Evolutionary conservation across 192 early-diverging fungal species (phyloP).

Genomic region (Paraglomus occultum): DNA sequence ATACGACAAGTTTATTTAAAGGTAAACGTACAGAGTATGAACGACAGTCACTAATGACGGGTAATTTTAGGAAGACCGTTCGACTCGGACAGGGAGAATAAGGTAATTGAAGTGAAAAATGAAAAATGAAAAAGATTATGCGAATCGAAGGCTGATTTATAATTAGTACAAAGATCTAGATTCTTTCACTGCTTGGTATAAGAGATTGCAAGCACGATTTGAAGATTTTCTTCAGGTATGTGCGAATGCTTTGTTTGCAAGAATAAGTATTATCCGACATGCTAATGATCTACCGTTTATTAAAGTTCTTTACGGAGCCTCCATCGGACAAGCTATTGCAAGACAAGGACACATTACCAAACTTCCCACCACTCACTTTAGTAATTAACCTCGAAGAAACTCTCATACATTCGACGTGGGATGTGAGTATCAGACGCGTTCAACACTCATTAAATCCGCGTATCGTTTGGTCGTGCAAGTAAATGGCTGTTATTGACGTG

Average conservation of each 20-base stretch:
- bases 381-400: constrained; percentile 96
- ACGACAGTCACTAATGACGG: background rate
- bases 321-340: constrained; percentile 89
- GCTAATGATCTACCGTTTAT: background rate
- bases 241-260: background rate
- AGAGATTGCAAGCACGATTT: constrained; percentile 6
- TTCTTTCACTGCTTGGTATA: constrained; percentile 13
- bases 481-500: constrained; percentile 23
- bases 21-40: no score
- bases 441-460: background rate
- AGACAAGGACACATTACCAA: constrained; percentile 77
- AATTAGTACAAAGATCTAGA: constrained; percentile 25
- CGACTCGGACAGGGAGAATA: constrained; percentile 16
- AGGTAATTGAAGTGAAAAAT: constrained; percentile 6
- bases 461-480: background rate
- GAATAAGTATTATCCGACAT: background rate
- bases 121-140: background rate
- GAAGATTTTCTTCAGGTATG: constrained; percentile 25
- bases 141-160: background rate
- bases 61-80: constrained; percentile 26
- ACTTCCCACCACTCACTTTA: constrained; percentile 86
- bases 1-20: no score
- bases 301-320: constrained; percentile 53
- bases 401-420: constrained; percentile 90
- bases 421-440: constrained; percentile 50